Conservation (phyloP, 1,284 basidiomycete species). For the Heterobasidion irregulare region DNA sequence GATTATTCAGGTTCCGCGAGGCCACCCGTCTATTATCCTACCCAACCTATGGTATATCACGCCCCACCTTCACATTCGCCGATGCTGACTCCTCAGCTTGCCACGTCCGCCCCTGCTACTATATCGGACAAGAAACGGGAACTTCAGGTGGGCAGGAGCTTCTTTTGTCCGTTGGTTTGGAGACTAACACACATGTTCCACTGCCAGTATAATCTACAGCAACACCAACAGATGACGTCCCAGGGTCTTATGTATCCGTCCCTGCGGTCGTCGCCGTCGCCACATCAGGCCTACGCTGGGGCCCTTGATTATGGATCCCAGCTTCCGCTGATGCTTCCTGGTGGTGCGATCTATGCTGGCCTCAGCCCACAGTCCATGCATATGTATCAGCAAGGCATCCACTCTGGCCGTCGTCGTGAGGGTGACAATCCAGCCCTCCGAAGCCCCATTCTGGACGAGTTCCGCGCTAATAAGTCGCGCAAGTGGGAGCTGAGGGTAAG, state of each 20-base stretch:
- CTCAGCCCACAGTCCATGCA: conserved; percentile 26
- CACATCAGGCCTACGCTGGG: conserved; percentile 32
- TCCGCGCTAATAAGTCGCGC: conserved; percentile 70
- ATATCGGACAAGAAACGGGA: conserved; percentile 52
- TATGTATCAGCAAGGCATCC: conserved; percentile 30
- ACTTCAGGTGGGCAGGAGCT: conserved; percentile 34
- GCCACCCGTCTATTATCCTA: conserved; percentile 46
- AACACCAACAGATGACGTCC: conserved; percentile 32
- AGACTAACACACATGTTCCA: neutral
- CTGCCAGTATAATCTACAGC: conserved; percentile 39
- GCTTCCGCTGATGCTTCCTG: conserved; percentile 37
- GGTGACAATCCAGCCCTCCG: conserved; percentile 35
- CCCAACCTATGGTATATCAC: conserved; percentile 55
- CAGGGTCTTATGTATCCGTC: conserved; percentile 32
- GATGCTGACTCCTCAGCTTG: conserved; percentile 39
- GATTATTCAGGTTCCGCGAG: conserved; percentile 45
- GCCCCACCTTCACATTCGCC: conserved; percentile 38
- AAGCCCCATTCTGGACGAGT: conserved; percentile 77
- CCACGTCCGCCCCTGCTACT: conserved; percentile 30
- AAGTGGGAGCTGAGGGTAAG: conserved; percentile 76
- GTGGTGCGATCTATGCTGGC: conserved; percentile 31
- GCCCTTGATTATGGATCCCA: conserved; percentile 41
- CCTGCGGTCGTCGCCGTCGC: conserved; percentile 32
- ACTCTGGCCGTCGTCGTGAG: conserved; percentile 21
- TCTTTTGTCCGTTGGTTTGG: neutral